Percentiles rank a stretch among this genome's conserved stretches.
Conservation (phyloP, 2,329 filamentous ascomycete species). For the Akanthomyces uredinophilus region DNA sequence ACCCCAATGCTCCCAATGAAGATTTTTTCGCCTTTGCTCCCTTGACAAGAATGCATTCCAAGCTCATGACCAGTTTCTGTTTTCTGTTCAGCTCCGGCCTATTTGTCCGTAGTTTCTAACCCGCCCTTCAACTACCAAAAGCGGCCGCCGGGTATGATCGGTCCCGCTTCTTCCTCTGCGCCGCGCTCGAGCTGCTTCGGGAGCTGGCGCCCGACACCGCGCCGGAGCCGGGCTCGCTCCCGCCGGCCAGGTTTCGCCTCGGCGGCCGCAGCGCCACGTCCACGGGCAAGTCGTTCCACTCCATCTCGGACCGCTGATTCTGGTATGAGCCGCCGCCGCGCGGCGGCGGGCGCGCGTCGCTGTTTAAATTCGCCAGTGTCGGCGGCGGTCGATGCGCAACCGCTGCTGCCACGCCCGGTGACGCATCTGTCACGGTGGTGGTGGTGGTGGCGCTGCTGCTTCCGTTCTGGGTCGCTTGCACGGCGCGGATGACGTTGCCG, state of each 20-base stretch:
- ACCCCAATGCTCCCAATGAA: background rate
- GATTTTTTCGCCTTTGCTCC: too few species aligned
- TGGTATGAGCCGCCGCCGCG: slow-evolving; percentile 46
- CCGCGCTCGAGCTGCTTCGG: slow-evolving; percentile 47
- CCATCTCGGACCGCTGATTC: slow-evolving; percentile 52
- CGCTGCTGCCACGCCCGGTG: slow-evolving; percentile 23
- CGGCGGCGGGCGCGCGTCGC: slow-evolving; percentile 20
- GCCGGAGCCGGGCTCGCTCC: slow-evolving; percentile 32
- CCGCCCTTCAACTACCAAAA: slow-evolving; percentile 42
- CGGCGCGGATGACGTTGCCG: slow-evolving; percentile 21
- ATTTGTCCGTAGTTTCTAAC: background rate
- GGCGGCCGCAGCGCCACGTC: slow-evolving; percentile 44
- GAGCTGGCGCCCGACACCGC: slow-evolving; percentile 48
- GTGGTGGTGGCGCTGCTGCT: background rate
- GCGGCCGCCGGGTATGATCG: slow-evolving; percentile 58
- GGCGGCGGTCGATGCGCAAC: slow-evolving; percentile 28
- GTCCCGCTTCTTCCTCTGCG: slow-evolving; percentile 49
- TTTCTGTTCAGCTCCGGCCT: background rate
- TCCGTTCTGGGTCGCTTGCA: slow-evolving; percentile 17
- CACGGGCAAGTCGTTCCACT: slow-evolving; percentile 62
- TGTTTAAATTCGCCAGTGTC: slow-evolving; percentile 19
- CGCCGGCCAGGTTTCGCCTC: slow-evolving; percentile 19
- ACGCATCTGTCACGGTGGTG: background rate
- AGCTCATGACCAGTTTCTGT: background rate
- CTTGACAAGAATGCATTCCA: too few species aligned